Base-by-base conservation (phyloP, 1,284 basidiomycete species). In the Mycena sp. region DNA sequence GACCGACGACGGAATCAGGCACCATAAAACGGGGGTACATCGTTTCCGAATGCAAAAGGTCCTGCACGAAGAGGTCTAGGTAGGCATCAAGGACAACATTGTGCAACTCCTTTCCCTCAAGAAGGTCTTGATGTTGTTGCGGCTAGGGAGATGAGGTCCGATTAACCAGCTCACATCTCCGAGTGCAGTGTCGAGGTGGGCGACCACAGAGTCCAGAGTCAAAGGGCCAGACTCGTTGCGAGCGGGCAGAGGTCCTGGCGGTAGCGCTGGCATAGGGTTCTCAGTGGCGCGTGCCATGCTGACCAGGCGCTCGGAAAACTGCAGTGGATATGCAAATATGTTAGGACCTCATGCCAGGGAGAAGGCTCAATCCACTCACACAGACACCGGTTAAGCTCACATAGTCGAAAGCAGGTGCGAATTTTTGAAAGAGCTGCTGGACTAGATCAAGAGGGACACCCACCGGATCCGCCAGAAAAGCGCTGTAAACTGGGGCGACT, bases 371-470 rank as follows among this genome's bases (percentile, higher is more conserved):
- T n/a, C n/a, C n/a, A 29, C 51, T n/a, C 12, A 53, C 51, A 6
- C 37, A 23, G 6, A 3, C 11, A 4, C n/a, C 10, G 16, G n/a
- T n/a, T n/a, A 53, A 26, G 19, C 16, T 40, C n/a, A 10, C 3
- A 28, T 48, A 57, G 35, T 57, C 16, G 14, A 49, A 43, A 5
- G 5, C 3, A 1, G 48, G 57, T 19, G 5, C 0, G 26, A 58
- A 51, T 14, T 26, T 50, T 1, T 5, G 6, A n/a, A 58, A 58
- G 6, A 26, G 29, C 4, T 43, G 14, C 14, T 35, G 48, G 12
- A 58, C 38, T 1, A 58, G 48, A 2, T 51, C 38, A 21, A 35
- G n/a, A 2, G 57, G 57, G 9, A 51, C 48, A 26, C 57, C 57
- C 6, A 35, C 7, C 2, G 26, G n/a, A 17, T 58, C 44, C 2